These are phyloP conservation scores for Gossypium rotundifolium DNA, from an alignment of 345 rosid genomes.

Conservation along the genomic window DNA sequence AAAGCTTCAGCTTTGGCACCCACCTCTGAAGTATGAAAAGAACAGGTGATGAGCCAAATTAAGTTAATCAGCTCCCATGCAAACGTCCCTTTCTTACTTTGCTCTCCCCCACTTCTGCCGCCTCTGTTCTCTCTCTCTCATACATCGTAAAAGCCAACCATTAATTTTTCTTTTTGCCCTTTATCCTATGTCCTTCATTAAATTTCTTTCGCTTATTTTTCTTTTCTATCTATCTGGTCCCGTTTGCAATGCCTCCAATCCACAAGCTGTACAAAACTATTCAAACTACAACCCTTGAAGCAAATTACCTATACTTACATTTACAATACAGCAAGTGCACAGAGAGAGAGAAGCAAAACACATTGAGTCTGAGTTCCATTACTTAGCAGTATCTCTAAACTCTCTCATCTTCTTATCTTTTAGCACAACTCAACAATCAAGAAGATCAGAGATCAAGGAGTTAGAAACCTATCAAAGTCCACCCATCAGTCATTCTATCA, in stretches of 20 bases:
- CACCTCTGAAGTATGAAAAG: slow-evolving; percentile 60
- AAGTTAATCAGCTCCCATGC: slow-evolving; percentile 78
- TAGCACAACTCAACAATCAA: slow-evolving; percentile 48
- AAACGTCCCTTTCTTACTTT: slow-evolving; percentile 84
- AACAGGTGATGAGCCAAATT: slow-evolving; percentile 74
- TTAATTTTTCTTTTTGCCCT: slow-evolving; percentile 20
- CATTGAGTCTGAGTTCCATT: slow-evolving; percentile 18
- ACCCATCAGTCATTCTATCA: slow-evolving; percentile 53
- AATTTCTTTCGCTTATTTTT: neutral
- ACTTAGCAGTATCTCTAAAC: slow-evolving; percentile 3
- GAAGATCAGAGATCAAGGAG: slow-evolving; percentile 53
- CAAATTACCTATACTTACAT: too few relatives aligned
- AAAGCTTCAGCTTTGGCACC: slow-evolving; percentile 18
- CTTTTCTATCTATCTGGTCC: neutral
- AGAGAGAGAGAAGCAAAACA: neutral
- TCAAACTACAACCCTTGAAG: too few relatives aligned
- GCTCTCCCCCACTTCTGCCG: slow-evolving; percentile 91
- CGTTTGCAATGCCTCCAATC: too few relatives aligned
- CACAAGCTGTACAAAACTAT: too few relatives aligned
- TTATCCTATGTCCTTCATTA: slow-evolving; percentile 11
- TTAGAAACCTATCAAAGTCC: slow-evolving; percentile 25
- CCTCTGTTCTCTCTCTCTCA: slow-evolving; percentile 34
- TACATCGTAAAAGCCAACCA: slow-evolving; percentile 39
- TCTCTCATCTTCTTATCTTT: slow-evolving; percentile 14
- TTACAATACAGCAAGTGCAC: too few relatives aligned